These are phyloP conservation scores for Hirschioporus abietinus DNA, from an alignment of 768 basidiomycete genomes.

Conservation along the genomic window DNA sequence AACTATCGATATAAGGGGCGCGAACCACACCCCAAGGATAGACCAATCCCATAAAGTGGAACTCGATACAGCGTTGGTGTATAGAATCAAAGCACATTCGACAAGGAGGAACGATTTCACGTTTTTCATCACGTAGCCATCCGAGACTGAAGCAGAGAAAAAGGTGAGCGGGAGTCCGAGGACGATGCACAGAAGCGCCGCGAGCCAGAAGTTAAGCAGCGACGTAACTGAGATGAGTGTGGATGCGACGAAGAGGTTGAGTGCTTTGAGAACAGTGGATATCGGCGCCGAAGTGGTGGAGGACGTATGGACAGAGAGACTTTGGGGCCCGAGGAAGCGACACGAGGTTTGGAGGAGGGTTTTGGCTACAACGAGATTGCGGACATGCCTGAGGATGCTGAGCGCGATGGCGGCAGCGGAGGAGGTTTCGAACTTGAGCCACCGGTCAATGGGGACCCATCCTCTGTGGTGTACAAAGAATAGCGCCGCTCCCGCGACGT, in stretches of 20 bases:
- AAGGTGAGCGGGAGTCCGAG: conserved; percentile 62
- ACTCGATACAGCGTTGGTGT: not conserved
- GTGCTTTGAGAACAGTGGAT: conserved; percentile 54
- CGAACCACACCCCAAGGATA: conserved; percentile 75
- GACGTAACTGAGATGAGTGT: conserved; percentile 81
- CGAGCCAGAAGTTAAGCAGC: conserved; percentile 90
- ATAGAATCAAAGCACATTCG: not conserved
- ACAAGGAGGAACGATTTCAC: not conserved
- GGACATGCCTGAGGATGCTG: not conserved
- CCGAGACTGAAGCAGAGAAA: conserved; percentile 27
- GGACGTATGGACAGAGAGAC: too few species aligned
- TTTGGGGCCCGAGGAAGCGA: not conserved
- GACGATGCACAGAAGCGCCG: conserved; percentile 59
- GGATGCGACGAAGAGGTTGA: conserved; percentile 81
- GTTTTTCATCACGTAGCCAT: not conserved
- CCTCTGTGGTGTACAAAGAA: conserved; percentile 31
- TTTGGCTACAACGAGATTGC: not conserved
- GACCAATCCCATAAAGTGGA: conserved; percentile 66
- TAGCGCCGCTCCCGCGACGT: conserved; percentile 45
- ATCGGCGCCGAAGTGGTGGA: conserved; percentile 28
- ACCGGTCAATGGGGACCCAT: not conserved
- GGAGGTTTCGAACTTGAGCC: not conserved
- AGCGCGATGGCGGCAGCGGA: not conserved
- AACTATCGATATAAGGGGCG: conserved; percentile 75
- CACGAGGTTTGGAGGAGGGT: not conserved